Percentiles rank a stretch among this genome's conserved stretches.
Conservation (phyloP, 2,329 filamentous ascomycete species). For the Phyllosticta citrichinensis region DNA sequence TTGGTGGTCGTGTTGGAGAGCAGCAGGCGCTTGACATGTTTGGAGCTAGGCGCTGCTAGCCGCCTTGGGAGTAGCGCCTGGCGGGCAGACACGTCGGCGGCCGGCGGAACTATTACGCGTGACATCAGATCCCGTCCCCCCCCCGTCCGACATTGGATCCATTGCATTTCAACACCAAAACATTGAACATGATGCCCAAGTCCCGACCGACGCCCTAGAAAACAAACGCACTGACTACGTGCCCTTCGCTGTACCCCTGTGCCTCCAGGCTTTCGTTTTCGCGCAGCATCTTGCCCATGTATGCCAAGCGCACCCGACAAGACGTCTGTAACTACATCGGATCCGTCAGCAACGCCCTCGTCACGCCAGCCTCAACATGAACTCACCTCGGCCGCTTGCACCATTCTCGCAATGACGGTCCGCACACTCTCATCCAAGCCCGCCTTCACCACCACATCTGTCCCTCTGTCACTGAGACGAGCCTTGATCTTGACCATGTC, state of each 20-base stretch:
- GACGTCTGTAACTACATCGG: conserved; percentile 43
- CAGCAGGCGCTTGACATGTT: neutral
- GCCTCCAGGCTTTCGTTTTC: conserved; percentile 54
- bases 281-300: conserved; percentile 70
- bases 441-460: conserved; percentile 27
- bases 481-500: conserved; percentile 23
- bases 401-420: conserved; percentile 52
- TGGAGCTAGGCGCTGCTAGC: neutral
- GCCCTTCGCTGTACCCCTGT: conserved; percentile 66
- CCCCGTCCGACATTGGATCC: no score
- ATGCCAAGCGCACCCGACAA: conserved; percentile 60
- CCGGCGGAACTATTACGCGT: no score
- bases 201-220: conserved; percentile 21
- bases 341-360: conserved; percentile 9
- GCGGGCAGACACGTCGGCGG: neutral
- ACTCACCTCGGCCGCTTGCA: conserved; percentile 53
- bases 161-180: no score
- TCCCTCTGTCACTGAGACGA: conserved; percentile 28
- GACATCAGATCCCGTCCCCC: no score
- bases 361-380: neutral
- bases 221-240: conserved; percentile 70
- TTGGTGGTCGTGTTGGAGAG: conserved; percentile 1
- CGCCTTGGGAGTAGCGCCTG: neutral
- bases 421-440: conserved; percentile 47
- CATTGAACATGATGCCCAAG: no score